Conservation (phyloP, 2,329 filamentous ascomycete genomes). For the Ophiostoma angusticollis region DNA sequence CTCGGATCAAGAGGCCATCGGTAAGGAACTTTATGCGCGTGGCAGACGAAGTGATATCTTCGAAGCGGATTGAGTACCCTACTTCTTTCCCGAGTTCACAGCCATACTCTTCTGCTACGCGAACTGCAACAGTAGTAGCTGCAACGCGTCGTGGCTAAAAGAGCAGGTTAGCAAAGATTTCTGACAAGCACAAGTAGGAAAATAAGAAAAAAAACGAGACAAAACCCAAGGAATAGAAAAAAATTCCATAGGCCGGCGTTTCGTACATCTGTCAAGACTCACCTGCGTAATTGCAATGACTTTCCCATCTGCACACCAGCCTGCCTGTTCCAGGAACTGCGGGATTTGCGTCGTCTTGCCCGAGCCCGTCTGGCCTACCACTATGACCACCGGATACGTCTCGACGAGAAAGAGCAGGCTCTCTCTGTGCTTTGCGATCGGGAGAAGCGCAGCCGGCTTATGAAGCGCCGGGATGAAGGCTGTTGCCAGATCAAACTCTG, state of each 20-base stretch:
- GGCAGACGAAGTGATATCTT: slow-evolving; percentile 74
- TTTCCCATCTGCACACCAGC: slow-evolving; percentile 79
- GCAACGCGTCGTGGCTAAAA: slow-evolving; percentile 73
- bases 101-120: slow-evolving; percentile 80
- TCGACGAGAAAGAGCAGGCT: slow-evolving; percentile 77
- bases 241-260: too few relatives aligned
- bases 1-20: slow-evolving; percentile 79
- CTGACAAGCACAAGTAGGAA: too few relatives aligned
- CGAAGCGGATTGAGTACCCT: slow-evolving; percentile 84
- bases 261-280: background rate
- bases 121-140: slow-evolving; percentile 74
- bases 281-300: slow-evolving; percentile 74
- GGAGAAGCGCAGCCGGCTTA: slow-evolving; percentile 71
- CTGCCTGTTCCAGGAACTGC: slow-evolving; percentile 75
- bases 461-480: slow-evolving; percentile 69
- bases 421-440: slow-evolving; percentile 73
- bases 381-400: slow-evolving; percentile 69
- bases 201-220: too few relatives aligned
- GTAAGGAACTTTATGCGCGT: slow-evolving; percentile 94
- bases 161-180: too few relatives aligned
- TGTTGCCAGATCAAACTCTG: slow-evolving; percentile 43
- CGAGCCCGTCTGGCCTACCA: slow-evolving; percentile 87
- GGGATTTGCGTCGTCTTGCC: slow-evolving; percentile 95
- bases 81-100: slow-evolving; percentile 82
- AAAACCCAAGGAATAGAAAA: too few relatives aligned